Evolutionary conservation across 192 early-diverging fungal genomes (phyloP).

Genomic region (Linnemannia schmuckeri): DNA sequence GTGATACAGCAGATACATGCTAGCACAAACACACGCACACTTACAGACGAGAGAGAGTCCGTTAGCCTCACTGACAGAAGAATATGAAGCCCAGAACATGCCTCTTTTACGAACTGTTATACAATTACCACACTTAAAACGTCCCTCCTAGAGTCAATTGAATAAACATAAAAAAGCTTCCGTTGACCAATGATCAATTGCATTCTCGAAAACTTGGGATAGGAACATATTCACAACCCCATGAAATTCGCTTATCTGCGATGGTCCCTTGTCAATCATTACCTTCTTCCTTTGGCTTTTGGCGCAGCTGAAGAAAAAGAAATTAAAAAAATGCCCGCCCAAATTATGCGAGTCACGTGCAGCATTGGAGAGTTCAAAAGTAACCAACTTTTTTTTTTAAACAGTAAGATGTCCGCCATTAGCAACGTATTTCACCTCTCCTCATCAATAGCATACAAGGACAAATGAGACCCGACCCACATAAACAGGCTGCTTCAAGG

Average conservation of each 20-base stretch:
- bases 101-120: too few relatives aligned
- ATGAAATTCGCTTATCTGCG: background rate
- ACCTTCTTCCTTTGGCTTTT: background rate
- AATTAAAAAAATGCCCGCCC: background rate
- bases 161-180: too few relatives aligned
- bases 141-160: too few relatives aligned
- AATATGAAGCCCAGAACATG: too few relatives aligned
- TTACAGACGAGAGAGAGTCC: too few relatives aligned
- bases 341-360: background rate
- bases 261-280: background rate
- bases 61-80: too few relatives aligned
- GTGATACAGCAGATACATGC: too few relatives aligned
- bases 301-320: background rate
- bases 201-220: background rate
- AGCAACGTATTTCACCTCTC: background rate
- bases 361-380: background rate
- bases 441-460: background rate
- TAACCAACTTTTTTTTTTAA: too few relatives aligned
- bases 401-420: background rate
- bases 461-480: constrained; percentile 53
- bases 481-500: constrained; percentile 53
- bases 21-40: too few relatives aligned
- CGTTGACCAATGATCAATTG: background rate
- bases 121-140: too few relatives aligned
- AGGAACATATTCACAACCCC: background rate